These are phyloP conservation scores for Paramyrothecium roridum DNA, from an alignment of 2,329 filamentous ascomycete genomes.

Conservation along the genomic window DNA sequence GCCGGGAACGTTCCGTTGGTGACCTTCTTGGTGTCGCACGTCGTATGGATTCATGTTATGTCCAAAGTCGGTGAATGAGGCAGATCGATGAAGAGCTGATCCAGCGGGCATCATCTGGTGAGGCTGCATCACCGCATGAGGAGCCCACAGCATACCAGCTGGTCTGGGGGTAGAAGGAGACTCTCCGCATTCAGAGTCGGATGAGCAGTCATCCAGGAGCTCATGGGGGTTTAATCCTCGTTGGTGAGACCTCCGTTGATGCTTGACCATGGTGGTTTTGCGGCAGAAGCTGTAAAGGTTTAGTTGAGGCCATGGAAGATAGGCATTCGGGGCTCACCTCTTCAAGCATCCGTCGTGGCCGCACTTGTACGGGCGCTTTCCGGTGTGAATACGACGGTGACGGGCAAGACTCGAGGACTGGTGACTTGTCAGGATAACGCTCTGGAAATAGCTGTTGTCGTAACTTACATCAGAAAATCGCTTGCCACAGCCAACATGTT, in stretches of 20 bases:
- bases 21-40: conserved; percentile 35
- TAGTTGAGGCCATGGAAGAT: not conserved
- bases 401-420: conserved; percentile 64
- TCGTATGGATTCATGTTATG: conserved; percentile 45
- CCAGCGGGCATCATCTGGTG: conserved; percentile 26
- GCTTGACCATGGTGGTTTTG: conserved; percentile 70
- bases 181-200: conserved; percentile 56
- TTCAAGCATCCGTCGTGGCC: conserved; percentile 59
- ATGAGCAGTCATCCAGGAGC: conserved; percentile 49
- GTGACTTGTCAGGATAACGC: conserved; percentile 5
- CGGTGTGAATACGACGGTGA: conserved; percentile 64
- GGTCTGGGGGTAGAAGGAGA: conserved; percentile 57
- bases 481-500: conserved; percentile 63
- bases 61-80: conserved; percentile 53
- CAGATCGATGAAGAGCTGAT: conserved; percentile 44
- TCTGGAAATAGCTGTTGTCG: not conserved
- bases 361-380: conserved; percentile 64
- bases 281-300: conserved; percentile 57
- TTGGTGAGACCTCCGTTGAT: conserved; percentile 60
- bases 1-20: conserved; percentile 44
- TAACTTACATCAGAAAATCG: conserved; percentile 64
- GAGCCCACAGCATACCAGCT: conserved; percentile 49
- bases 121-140: conserved; percentile 35
- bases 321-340: conserved; percentile 39
- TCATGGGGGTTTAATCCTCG: conserved; percentile 55